These are phyloP conservation scores for Amphibolis antarctica DNA, from an alignment of 106 monocot genomes.

Conservation along the genomic window DNA sequence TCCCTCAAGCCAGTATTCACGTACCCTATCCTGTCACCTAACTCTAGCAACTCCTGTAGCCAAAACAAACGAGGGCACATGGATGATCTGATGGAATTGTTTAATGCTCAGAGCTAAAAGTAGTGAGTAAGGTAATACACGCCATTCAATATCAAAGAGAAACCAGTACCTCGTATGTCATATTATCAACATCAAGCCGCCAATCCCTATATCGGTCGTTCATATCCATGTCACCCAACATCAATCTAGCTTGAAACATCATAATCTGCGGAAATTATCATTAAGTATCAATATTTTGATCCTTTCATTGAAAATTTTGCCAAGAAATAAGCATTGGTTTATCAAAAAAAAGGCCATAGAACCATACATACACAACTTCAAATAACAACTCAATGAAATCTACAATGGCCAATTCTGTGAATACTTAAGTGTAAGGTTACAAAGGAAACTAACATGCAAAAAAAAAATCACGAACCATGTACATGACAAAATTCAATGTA, in stretches of 20 bases:
- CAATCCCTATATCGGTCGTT: conserved; percentile 62
- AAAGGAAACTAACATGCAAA: too few species aligned
- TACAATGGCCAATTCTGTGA: too few species aligned
- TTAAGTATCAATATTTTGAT: background rate
- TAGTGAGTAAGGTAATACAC: too few species aligned
- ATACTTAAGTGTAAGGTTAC: too few species aligned
- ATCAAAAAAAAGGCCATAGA: background rate
- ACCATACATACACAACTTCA: too few species aligned
- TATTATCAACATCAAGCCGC: conserved; percentile 91
- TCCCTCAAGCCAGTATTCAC: conserved; percentile 89
- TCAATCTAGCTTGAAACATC: conserved; percentile 63
- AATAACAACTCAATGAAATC: background rate
- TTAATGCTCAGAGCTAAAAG: background rate
- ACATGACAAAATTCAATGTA: too few species aligned
- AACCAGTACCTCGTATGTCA: conserved; percentile 77
- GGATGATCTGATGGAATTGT: background rate
- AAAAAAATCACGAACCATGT: too few species aligned
- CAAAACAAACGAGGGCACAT: background rate
- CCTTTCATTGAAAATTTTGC: too few species aligned
- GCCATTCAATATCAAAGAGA: background rate
- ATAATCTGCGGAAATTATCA: conserved; percentile 45
- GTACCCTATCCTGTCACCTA: conserved; percentile 79
- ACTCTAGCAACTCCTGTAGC: conserved; percentile 77
- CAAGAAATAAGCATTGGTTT: background rate
- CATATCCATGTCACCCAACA: conserved; percentile 46